Evolutionary conservation across 495 filamentous ascomycete genomes (phyloP).

Genomic region (Aspergillus nidulans): DNA sequence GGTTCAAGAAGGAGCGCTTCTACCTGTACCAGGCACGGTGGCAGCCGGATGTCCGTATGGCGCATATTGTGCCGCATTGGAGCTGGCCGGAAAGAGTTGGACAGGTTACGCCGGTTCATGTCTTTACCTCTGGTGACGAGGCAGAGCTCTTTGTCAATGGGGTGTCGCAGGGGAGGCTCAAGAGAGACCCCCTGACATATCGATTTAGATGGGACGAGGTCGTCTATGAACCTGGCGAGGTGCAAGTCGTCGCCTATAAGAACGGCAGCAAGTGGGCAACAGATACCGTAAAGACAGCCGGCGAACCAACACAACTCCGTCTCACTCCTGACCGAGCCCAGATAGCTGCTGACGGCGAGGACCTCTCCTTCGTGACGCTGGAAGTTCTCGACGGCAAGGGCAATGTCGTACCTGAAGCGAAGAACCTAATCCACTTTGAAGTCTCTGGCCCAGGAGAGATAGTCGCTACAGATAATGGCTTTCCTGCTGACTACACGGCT

Average conservation of each 20-base stretch:
- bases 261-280: slow-evolving; percentile 4
- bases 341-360: neutral
- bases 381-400: neutral
- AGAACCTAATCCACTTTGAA: neutral
- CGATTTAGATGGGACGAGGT: slow-evolving; percentile 9
- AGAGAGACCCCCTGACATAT: neutral
- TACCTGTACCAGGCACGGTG: slow-evolving; percentile 8
- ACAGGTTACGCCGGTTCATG: slow-evolving; percentile 3
- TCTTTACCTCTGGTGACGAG: slow-evolving; percentile 4
- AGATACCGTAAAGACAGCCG: neutral
- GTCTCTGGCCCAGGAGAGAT: slow-evolving; percentile 2
- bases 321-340: neutral
- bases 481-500: neutral
- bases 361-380: neutral
- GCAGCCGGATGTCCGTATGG: neutral
- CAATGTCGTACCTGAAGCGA: neutral
- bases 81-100: slow-evolving; percentile 6
- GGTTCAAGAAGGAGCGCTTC: slow-evolving; percentile 4
- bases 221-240: neutral
- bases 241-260: slow-evolving; percentile 3
- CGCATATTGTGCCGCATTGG: slow-evolving; percentile 6
- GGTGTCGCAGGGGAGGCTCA: neutral
- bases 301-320: neutral
- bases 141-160: slow-evolving; percentile 6
- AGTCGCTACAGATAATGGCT: slow-evolving; percentile 4